A percentile compares a stretch with the other conserved stretches of the same genome.
These are phyloP conservation scores for Dothistroma septosporum DNA, from an alignment of 2,329 filamentous ascomycete genomes.

Conservation along the genomic window DNA sequence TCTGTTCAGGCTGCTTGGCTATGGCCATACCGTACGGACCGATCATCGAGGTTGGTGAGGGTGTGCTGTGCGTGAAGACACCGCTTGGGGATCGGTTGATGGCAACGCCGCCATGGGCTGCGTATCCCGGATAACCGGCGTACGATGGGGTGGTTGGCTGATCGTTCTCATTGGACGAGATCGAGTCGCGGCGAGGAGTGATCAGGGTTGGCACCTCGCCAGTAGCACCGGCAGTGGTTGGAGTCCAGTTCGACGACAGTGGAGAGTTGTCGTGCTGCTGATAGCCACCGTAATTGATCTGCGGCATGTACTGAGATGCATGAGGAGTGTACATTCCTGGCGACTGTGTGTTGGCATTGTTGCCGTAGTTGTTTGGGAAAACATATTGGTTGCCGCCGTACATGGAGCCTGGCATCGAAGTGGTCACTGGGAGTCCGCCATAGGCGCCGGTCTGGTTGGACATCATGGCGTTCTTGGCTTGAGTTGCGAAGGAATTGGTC, in stretches of 20 bases:
- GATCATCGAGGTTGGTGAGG: conserved; percentile 47
- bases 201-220: conserved; percentile 49
- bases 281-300: conserved; percentile 42
- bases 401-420: conserved; percentile 30
- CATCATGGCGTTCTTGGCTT: conserved; percentile 36
- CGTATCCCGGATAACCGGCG: conserved; percentile 38
- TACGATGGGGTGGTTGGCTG: conserved; percentile 48
- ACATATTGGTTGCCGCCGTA: conserved; percentile 35
- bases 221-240: conserved; percentile 40
- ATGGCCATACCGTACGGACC: conserved; percentile 43
- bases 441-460: conserved; percentile 28
- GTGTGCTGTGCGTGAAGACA: conserved; percentile 47
- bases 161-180: conserved; percentile 52
- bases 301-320: conserved; percentile 41
- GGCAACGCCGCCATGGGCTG: conserved; percentile 39
- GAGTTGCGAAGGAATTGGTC: conserved; percentile 33
- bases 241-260: conserved; percentile 45
- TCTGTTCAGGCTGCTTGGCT: conserved; percentile 35
- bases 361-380: conserved; percentile 31
- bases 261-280: conserved; percentile 46
- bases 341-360: conserved; percentile 29
- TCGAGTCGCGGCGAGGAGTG: conserved; percentile 50
- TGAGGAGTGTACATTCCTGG: conserved; percentile 46
- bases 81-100: conserved; percentile 50
- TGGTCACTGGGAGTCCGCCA: conserved; percentile 26